These are phyloP conservation scores for Tulasnella sp. DNA, from an alignment of 768 basidiomycete species.

Conservation along the genomic window DNA sequence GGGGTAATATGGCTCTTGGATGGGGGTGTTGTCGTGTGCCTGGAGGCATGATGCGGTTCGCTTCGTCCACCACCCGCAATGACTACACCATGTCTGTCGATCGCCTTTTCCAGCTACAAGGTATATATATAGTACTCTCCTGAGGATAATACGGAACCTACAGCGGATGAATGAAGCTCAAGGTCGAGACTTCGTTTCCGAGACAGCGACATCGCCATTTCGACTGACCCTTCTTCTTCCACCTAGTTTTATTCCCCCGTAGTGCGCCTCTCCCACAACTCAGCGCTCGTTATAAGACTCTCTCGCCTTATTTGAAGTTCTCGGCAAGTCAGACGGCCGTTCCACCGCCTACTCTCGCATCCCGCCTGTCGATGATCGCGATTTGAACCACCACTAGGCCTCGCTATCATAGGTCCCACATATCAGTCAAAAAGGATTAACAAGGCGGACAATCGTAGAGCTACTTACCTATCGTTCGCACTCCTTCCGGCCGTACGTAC, in stretches of 20 bases:
- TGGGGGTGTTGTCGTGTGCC: too few relatives aligned
- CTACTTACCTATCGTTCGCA: not conserved
- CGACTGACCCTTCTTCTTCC: not conserved
- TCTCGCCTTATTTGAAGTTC: not conserved
- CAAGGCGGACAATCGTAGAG: not conserved
- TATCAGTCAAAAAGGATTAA: not conserved
- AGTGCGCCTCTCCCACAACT: not conserved
- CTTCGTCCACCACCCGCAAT: not conserved
- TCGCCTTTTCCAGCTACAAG: not conserved
- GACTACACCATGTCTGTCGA: not conserved
- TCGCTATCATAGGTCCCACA: not conserved
- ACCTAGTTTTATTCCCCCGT: not conserved
- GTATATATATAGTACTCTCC: not conserved
- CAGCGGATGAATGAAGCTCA: not conserved
- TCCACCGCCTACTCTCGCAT: not conserved
- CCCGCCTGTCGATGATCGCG: not conserved
- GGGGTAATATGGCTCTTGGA: too few relatives aligned
- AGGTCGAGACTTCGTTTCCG: not conserved
- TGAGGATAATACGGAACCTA: not conserved
- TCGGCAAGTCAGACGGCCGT: not conserved
- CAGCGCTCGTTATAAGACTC: not conserved
- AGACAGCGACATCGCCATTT: not conserved
- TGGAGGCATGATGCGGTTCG: not conserved
- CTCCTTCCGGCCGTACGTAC: not conserved
- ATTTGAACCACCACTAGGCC: not conserved